phyloP scores from a whole-genome alignment of 495 filamentous ascomycete species.

The Xylaria telfairii region DNA sequence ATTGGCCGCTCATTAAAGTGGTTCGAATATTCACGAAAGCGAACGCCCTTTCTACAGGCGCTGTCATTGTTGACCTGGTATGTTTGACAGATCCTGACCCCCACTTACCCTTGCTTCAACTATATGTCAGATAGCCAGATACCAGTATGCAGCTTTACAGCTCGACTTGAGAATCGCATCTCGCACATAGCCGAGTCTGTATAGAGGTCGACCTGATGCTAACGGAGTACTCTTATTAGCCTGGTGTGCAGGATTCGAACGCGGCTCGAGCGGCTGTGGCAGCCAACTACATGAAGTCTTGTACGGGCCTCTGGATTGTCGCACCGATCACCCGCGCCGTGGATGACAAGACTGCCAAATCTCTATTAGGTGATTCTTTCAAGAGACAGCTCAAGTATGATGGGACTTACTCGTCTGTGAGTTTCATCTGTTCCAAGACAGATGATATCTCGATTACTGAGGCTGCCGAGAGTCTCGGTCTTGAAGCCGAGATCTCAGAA shows the following conservation, averaged over 20 bases:
- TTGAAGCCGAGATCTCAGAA: conserved; percentile 54
- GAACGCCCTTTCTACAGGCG: conserved; percentile 62
- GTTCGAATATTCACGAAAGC: conserved; percentile 66
- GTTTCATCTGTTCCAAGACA: conserved; percentile 72
- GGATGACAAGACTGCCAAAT: conserved; percentile 68
- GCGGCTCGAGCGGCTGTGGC: conserved; percentile 67
- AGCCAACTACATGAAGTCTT: conserved; percentile 65
- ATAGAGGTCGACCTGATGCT: neutral
- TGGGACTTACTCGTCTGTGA: conserved; percentile 60
- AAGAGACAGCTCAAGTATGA: conserved; percentile 71
- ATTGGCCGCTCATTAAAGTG: conserved; percentile 72
- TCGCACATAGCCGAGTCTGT: neutral
- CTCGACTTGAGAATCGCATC: neutral
- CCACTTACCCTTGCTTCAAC: neutral
- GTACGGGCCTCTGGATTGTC: conserved; percentile 64
- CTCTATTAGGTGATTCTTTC: conserved; percentile 66
- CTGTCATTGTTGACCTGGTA: conserved; percentile 69
- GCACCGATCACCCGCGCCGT: conserved; percentile 70
- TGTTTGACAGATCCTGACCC: conserved; percentile 23
- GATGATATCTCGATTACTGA: conserved; percentile 63
- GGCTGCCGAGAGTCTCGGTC: conserved; percentile 39
- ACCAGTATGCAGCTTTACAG: neutral
- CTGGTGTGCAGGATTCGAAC: conserved; percentile 70
- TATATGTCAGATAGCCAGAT: neutral
- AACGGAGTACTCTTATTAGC: conserved; percentile 37